Conservation (phyloP, 768 basidiomycete genomes). For the Naganishia vishniacii region DNA sequence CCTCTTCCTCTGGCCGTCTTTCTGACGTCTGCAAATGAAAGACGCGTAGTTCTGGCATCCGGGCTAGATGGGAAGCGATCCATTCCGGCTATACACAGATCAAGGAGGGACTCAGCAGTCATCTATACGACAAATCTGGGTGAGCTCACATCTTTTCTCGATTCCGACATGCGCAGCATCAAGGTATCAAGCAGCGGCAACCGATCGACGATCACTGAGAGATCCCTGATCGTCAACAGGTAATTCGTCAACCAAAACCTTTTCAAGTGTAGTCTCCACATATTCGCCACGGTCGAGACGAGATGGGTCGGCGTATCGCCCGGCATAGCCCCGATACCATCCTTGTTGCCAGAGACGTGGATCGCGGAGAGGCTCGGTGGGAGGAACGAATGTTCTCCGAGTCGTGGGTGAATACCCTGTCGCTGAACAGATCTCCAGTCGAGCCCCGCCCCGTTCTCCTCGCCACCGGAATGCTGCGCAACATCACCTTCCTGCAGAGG, state of each 20-base stretch:
- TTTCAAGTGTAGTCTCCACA: background rate
- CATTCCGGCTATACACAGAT: background rate
- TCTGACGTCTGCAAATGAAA: slow-evolving; percentile 25
- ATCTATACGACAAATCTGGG: too few species aligned
- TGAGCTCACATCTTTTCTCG: slow-evolving; percentile 14
- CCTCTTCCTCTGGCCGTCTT: background rate
- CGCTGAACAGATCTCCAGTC: slow-evolving; percentile 1
- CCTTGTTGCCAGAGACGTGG: slow-evolving; percentile 12
- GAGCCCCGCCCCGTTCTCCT: background rate
- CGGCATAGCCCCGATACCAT: background rate
- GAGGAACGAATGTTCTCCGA: slow-evolving; percentile 12
- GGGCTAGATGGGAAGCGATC: slow-evolving; percentile 2
- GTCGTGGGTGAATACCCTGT: background rate
- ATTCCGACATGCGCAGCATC: slow-evolving; percentile 22
- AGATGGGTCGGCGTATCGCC: slow-evolving; percentile 8
- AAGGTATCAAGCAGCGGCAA: slow-evolving; percentile 10
- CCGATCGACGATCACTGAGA: slow-evolving; percentile 9
- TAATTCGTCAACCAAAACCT: slow-evolving; percentile 25
- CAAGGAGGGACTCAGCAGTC: background rate
- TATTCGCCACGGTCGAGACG: background rate
- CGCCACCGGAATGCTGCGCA: background rate
- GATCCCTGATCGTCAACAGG: slow-evolving; percentile 11
- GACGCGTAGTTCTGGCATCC: slow-evolving; percentile 16
- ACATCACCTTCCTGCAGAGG: background rate
- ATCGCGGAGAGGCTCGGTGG: background rate